phyloP scores from a whole-genome alignment of 768 basidiomycete species.

The Russula dissimulans region DNA sequence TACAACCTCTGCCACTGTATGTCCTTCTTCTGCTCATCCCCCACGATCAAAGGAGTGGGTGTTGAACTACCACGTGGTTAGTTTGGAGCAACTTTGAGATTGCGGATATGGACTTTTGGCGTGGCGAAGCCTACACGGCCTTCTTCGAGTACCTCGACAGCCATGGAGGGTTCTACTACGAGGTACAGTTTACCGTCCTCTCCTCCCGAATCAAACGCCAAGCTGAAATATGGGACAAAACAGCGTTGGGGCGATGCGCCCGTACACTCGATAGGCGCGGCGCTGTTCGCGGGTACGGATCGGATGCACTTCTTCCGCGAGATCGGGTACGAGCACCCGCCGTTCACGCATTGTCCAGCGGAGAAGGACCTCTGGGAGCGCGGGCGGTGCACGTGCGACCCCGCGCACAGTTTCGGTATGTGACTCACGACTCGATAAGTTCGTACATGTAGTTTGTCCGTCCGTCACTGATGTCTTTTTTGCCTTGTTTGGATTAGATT shows the following conservation, averaged over 20 bases:
- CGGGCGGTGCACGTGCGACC: slow-evolving; percentile 43
- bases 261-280: slow-evolving; percentile 75
- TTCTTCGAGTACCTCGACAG: slow-evolving; percentile 79
- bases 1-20: slow-evolving; percentile 74
- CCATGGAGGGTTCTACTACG: slow-evolving; percentile 83
- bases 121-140: slow-evolving; percentile 68
- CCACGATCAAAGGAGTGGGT: not conserved
- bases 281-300: slow-evolving; percentile 62
- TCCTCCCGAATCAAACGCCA: slow-evolving; percentile 19
- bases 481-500: slow-evolving; percentile 29
- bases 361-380: slow-evolving; percentile 30
- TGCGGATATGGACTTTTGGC: slow-evolving; percentile 75
- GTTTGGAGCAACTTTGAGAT: slow-evolving; percentile 97
- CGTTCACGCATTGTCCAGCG: slow-evolving; percentile 50
- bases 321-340: slow-evolving; percentile 77
- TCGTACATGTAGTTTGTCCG: too few species aligned
- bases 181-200: slow-evolving; percentile 34
- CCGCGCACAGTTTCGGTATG: slow-evolving; percentile 48
- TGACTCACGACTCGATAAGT: too few species aligned
- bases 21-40: slow-evolving; percentile 5
- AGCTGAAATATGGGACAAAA: not conserved
- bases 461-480: not conserved
- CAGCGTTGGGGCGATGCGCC: slow-evolving; percentile 84
- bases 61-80: slow-evolving; percentile 22
- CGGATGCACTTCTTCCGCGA: slow-evolving; percentile 79